A percentile compares a stretch with the other conserved stretches of the same genome.
These are phyloP conservation scores for Chaetomiaceae sp. DNA, from an alignment of 2,329 filamentous ascomycete genomes.

Conservation along the genomic window DNA sequence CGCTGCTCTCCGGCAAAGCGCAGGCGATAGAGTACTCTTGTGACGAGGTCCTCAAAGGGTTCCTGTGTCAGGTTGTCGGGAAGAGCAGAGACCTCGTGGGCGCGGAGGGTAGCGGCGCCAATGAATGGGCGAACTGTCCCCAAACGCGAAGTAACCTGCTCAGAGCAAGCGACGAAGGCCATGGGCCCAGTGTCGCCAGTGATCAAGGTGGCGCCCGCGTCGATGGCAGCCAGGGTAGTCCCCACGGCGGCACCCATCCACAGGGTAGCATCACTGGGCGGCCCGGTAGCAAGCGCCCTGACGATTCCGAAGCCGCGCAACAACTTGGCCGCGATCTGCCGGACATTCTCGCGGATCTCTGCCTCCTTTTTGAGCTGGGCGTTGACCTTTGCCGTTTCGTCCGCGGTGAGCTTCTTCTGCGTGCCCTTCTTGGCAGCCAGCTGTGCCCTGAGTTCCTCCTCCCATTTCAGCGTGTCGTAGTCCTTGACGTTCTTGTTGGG, in stretches of 20 bases:
- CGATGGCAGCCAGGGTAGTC: slow-evolving; percentile 67
- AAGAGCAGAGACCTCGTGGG: slow-evolving; percentile 68
- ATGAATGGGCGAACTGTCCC: slow-evolving; percentile 76
- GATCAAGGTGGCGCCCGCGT: slow-evolving; percentile 75
- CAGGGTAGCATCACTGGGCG: slow-evolving; percentile 79
- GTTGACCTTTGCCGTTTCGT: slow-evolving; percentile 86
- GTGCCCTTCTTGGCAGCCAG: slow-evolving; percentile 90
- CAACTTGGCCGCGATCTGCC: slow-evolving; percentile 64
- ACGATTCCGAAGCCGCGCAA: slow-evolving; percentile 84
- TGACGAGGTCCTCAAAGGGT: slow-evolving; percentile 77
- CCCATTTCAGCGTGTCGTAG: slow-evolving; percentile 95
- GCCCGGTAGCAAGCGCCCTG: slow-evolving; percentile 72
- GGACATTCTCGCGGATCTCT: slow-evolving; percentile 69
- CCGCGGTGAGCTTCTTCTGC: slow-evolving; percentile 82
- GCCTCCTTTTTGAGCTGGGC: slow-evolving; percentile 85
- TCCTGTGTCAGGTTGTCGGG: slow-evolving; percentile 71
- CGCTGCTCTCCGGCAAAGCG: slow-evolving; percentile 88
- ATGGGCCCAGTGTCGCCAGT: slow-evolving; percentile 74
- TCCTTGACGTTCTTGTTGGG: slow-evolving; percentile 91
- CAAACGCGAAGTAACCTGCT: slow-evolving; percentile 68
- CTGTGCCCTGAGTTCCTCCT: slow-evolving; percentile 82
- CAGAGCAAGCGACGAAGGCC: slow-evolving; percentile 75
- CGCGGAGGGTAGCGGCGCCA: slow-evolving; percentile 79
- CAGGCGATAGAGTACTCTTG: slow-evolving; percentile 83
- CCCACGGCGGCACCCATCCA: slow-evolving; percentile 85